Evolutionary conservation across 768 basidiomycete genomes (phyloP).

Genomic region (Dioszegia aurantiaca): DNA sequence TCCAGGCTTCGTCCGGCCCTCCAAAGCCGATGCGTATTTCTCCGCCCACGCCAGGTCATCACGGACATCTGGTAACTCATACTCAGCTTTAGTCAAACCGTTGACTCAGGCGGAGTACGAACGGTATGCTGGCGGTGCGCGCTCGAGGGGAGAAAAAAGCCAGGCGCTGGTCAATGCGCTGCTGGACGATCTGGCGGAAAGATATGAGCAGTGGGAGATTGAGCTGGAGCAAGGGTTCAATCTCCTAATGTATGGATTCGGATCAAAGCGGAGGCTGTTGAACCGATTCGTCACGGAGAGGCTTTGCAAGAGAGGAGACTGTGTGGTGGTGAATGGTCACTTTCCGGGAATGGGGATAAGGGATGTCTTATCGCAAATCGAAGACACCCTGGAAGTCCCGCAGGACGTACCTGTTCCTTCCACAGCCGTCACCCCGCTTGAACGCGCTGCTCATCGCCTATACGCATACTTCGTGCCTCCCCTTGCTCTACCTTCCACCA

Average conservation of each 20-base stretch:
- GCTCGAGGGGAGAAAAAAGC: slow-evolving; percentile 13
- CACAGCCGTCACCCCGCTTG: slow-evolving; percentile 54
- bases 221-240: slow-evolving; percentile 84
- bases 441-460: slow-evolving; percentile 66
- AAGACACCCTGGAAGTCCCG: slow-evolving; percentile 50
- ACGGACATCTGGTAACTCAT: slow-evolving; percentile 74
- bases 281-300: slow-evolving; percentile 67
- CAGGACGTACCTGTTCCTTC: slow-evolving; percentile 30
- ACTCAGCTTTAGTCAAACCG: slow-evolving; percentile 70
- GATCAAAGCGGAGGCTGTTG: slow-evolving; percentile 75
- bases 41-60: slow-evolving; percentile 55
- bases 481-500: slow-evolving; percentile 10
- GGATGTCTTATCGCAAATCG: slow-evolving; percentile 58
- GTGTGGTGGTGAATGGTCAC: slow-evolving; percentile 75
- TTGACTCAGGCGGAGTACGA: slow-evolving; percentile 53
- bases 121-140: slow-evolving; percentile 17
- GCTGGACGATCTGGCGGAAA: slow-evolving; percentile 47
- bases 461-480: slow-evolving; percentile 61
- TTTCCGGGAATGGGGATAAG: slow-evolving; percentile 66
- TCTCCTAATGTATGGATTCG: slow-evolving; percentile 80
- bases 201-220: slow-evolving; percentile 58
- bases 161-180: slow-evolving; percentile 28
- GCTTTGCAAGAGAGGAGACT: slow-evolving; percentile 64
- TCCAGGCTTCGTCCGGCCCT: slow-evolving; percentile 58
- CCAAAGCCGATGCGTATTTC: slow-evolving; percentile 85